These are phyloP conservation scores for Luffa acutangula DNA, from an alignment of 306 rosid species.

Conservation along the genomic window DNA sequence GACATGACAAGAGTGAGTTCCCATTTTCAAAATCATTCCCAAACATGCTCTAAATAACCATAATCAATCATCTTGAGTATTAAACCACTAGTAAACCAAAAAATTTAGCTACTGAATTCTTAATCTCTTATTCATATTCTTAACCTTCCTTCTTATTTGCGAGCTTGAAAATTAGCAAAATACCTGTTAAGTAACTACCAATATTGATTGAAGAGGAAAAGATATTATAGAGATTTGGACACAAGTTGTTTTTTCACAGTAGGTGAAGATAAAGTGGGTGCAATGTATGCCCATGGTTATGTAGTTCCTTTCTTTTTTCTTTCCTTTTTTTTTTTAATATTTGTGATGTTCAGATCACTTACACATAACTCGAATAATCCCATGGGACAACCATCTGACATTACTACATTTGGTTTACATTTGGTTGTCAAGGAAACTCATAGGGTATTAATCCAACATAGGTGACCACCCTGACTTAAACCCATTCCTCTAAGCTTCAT, in stretches of 20 bases:
- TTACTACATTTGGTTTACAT: neutral
- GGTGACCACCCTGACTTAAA: neutral
- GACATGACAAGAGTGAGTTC: no score
- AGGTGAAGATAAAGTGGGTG: neutral
- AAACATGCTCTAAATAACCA: neutral
- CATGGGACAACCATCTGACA: neutral
- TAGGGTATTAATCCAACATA: neutral
- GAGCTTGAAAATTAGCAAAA: neutral
- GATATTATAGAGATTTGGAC: neutral
- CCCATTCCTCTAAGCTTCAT: neutral
- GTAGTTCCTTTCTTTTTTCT: neutral
- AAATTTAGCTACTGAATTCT: neutral
- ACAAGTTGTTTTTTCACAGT: neutral
- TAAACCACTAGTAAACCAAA: neutral
- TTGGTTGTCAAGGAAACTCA: neutral
- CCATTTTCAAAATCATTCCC: no score
- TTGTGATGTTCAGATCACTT: neutral
- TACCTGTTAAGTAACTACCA: neutral
- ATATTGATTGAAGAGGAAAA: neutral
- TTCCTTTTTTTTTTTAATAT: neutral
- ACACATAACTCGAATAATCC: neutral
- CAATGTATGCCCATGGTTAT: neutral
- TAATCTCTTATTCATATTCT: neutral
- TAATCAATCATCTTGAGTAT: neutral
- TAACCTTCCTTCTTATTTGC: neutral